Evolutionary conservation across 108 stramenopile species (phyloP), one percentile per base, ranked within the genome.

Genomic region (Skeletonema grethae): DNA sequence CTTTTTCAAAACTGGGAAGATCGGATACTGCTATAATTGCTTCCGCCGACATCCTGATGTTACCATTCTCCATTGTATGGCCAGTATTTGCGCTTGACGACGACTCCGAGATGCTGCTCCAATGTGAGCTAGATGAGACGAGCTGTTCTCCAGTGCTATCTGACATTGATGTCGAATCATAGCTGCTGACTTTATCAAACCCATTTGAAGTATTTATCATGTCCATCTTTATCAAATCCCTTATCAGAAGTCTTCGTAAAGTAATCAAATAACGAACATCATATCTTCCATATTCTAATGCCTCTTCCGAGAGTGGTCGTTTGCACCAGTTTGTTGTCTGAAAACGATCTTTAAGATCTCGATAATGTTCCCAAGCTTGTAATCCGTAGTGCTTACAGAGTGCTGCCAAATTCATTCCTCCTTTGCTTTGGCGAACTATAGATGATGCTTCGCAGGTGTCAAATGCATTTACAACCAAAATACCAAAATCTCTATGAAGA

Each of bases 401-500:
- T 7, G 58, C 36, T 24, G 89, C 93, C 24, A 92, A 58, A 6
- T 86, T 85, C 76, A 77, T 75, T 15, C 74, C 74, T 20, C 64
- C 60, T 28, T 67, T 75, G 15, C 22, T 67, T 46, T 80, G 60
- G 22, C 60, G 16, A 34, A 91, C 61, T 1, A 80, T 63, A 38
- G 57, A 76, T 3, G 94, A 90, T 25, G 95, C 95, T 59, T 91
- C 90, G 45, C 85, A 88, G 2, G 98, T 98, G 78, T 98, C 98
- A 77, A 97, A 97, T 38, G 83, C 87, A 85, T 97, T 97, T 8
- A 97, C 86, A 15, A 97, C 82, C 75, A 96, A 84, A 29, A 97
- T 87, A 2, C 97, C 97, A 64, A 97, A 96, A 85, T 98, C 97
- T 8, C 96, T 88, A 70, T 98, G 95, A 13, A 98, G 79, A 58